Evolutionary conservation across 2,329 filamentous ascomycete genomes (phyloP).

Genomic region (Epichloe sibirici): DNA sequence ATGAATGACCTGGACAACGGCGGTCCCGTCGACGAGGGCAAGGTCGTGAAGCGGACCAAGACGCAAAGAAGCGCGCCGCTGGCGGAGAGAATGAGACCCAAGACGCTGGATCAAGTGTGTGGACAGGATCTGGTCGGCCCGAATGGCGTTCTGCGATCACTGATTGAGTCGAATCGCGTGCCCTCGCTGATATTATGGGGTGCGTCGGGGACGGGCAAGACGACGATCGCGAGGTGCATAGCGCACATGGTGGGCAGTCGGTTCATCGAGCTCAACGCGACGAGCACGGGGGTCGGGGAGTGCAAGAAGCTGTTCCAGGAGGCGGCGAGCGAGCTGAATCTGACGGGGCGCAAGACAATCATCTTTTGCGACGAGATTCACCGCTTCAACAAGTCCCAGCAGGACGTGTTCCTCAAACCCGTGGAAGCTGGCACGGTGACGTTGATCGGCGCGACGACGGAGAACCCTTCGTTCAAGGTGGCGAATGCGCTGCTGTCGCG

Average conservation of each 20-base stretch:
- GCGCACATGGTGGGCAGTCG: constrained; percentile 69
- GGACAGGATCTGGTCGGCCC: constrained; percentile 87
- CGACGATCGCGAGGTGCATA: constrained; percentile 84
- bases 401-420: constrained; percentile 87
- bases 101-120: constrained; percentile 70
- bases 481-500: constrained; percentile 77
- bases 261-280: constrained; percentile 94
- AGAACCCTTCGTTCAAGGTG: constrained; percentile 93
- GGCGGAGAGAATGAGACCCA: constrained; percentile 87
- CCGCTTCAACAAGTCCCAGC: constrained; percentile 80
- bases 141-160: constrained; percentile 67
- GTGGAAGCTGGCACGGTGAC: constrained; percentile 87
- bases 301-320: constrained; percentile 87
- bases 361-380: constrained; percentile 98
- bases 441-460: constrained; percentile 88
- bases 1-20: constrained; percentile 5
- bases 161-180: constrained; percentile 76
- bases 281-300: constrained; percentile 74
- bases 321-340: constrained; percentile 62
- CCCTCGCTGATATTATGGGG: constrained; percentile 96
- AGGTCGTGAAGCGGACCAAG: constrained; percentile 51
- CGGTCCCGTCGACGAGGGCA: constrained; percentile 2
- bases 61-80: constrained; percentile 65
- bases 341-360: constrained; percentile 85
- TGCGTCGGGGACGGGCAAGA: constrained; percentile 70